These are phyloP conservation scores for Boletellus deceptivus DNA, from an alignment of 1,284 basidiomycete genomes.

Conservation along the genomic window DNA sequence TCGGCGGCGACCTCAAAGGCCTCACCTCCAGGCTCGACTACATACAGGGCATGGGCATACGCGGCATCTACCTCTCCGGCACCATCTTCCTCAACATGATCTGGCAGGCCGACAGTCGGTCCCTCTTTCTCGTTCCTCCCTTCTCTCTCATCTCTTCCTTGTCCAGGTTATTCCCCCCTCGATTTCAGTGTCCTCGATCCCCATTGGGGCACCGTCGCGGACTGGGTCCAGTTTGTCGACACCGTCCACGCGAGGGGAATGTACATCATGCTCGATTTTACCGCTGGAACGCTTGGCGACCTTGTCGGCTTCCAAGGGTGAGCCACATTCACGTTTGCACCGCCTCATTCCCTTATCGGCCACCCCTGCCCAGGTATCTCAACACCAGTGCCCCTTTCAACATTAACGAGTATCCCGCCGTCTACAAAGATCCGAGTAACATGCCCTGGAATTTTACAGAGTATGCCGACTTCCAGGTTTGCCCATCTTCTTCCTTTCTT, in stretches of 20 bases:
- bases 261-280: slow-evolving; percentile 92
- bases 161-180: slow-evolving; percentile 82
- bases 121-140: not conserved
- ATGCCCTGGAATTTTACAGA: slow-evolving; percentile 81
- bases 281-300: slow-evolving; percentile 88
- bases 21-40: slow-evolving; percentile 78
- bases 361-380: slow-evolving; percentile 51
- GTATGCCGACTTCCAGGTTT: slow-evolving; percentile 79
- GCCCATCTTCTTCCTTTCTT: slow-evolving; percentile 6
- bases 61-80: slow-evolving; percentile 84
- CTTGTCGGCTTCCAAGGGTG: slow-evolving; percentile 81
- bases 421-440: slow-evolving; percentile 77
- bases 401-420: slow-evolving; percentile 67
- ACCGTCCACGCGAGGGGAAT: slow-evolving; percentile 76
- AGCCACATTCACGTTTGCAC: slow-evolving; percentile 16
- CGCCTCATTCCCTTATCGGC: slow-evolving; percentile 14
- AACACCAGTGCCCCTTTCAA: slow-evolving; percentile 80
- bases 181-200: slow-evolving; percentile 89
- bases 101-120: slow-evolving; percentile 91
- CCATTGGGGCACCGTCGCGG: slow-evolving; percentile 80
- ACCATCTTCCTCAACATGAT: slow-evolving; percentile 92
- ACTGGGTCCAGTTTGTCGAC: slow-evolving; percentile 76
- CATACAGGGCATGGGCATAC: slow-evolving; percentile 82
- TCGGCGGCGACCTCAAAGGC: slow-evolving; percentile 83
- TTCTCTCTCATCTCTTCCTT: slow-evolving; percentile 10